Base-by-base conservation (phyloP, 2,329 filamentous ascomycete genomes). In the Penicillium sp. region DNA sequence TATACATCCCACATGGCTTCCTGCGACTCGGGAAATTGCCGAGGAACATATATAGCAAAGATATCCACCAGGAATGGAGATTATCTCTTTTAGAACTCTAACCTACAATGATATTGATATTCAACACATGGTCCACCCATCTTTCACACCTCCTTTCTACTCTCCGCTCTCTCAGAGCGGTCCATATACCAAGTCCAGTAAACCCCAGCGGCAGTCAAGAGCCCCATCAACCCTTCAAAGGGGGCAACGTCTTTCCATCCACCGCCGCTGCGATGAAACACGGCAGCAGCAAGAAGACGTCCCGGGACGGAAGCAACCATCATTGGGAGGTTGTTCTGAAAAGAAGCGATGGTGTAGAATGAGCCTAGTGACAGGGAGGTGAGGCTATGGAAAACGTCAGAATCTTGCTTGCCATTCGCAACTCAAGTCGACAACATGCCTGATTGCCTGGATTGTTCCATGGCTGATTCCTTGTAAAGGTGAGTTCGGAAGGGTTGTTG, bases 281-380 rank as follows among this genome's bases (percentile, higher is more conserved):
- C 45, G 10, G 46, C 33, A 3, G 45, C 38, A 0, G 47, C 50
- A 21, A 52, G 20, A 7, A 52, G 28, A n/a, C 50, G 43, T 1
- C 50, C 47, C 10, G 47, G 44, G 6, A 52, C 25, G 6, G 47
- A 37, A 4, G 35, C 42, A 18, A 46, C 25, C 44, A 52, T 50
- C 40, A 52, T 48, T 0, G 50, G 47, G n/a, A 45, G 42, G 14
- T 52, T 52, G 33, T 52, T 48, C 20, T 52, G 50, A 15, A 43
- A 52, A 4, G 50, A 33, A 1, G 50, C 47, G 14, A 52, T 41
- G 4, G 35, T 39, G 35, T 50, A 45, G 33, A 45, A 52, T 7
- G 44, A 32, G 2, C 41, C 50, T 29, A 52, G 15, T 1, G 50
- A 48, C 1, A 52, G 14, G 8, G 50, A 46, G 4, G 50, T 50